Percentiles rank a stretch among this genome's conserved stretches.
These are phyloP conservation scores for Auxenochlorella pyrenoidosa DNA, from an alignment of 139 green algal species.

Conservation along the genomic window DNA sequence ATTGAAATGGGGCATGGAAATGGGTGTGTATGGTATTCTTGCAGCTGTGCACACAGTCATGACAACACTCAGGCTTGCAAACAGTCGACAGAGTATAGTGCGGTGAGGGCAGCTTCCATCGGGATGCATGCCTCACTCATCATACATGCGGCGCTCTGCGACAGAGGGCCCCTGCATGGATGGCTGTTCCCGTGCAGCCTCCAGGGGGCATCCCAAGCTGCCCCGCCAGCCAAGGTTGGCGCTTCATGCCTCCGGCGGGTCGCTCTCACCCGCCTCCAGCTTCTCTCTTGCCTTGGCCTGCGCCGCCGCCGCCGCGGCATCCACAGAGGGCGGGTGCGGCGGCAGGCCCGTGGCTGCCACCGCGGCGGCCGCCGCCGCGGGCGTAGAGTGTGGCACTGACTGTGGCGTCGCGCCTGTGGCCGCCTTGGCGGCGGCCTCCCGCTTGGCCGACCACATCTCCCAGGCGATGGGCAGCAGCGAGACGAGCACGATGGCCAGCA, in stretches of 20 bases:
- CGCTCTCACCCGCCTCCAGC: background rate
- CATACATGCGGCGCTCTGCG: background rate
- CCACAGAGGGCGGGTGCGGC: background rate
- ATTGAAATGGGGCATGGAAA: too few species aligned
- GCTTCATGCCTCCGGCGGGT: too few species aligned
- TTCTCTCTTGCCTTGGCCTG: background rate
- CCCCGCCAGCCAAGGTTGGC: background rate
- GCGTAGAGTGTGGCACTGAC: background rate
- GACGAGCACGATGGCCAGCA: conserved; percentile 88
- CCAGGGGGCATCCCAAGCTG: background rate
- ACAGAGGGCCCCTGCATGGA: background rate
- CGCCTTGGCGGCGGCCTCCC: conserved; percentile 14
- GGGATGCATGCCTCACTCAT: background rate
- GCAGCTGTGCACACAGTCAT: too few species aligned
- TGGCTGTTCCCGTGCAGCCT: background rate
- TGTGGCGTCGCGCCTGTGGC: background rate
- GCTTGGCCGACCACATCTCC: conserved; percentile 60
- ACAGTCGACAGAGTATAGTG: too few species aligned
- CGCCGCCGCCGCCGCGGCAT: background rate
- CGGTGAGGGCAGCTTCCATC: too few species aligned
- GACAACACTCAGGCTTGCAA: too few species aligned
- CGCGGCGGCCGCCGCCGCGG: background rate
- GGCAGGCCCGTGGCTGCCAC: background rate
- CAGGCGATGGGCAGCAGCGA: conserved; percentile 80
- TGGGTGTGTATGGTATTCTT: too few species aligned